Percentiles rank a stretch among this genome's conserved stretches.
These are phyloP conservation scores for Boletus semigastroideus DNA, from an alignment of 1,284 basidiomycete species.

Conservation along the genomic window DNA sequence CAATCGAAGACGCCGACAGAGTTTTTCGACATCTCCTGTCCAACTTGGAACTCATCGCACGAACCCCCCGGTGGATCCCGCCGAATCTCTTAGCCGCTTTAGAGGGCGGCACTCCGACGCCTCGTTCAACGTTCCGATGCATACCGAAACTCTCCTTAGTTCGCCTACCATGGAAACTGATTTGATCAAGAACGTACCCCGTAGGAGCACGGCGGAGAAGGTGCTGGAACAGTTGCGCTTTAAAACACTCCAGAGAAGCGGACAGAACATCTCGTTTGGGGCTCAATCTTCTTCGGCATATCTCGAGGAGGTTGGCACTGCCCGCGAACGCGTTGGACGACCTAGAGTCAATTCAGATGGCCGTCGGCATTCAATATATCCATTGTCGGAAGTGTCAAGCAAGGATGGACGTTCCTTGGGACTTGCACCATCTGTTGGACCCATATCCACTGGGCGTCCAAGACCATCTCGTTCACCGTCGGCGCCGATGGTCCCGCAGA, in stretches of 20 bases:
- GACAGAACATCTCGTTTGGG: constrained; percentile 34
- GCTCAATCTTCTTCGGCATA: constrained; percentile 20
- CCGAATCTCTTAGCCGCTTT: constrained; percentile 26
- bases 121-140: constrained; percentile 27
- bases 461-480: constrained; percentile 48
- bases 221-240: constrained; percentile 56
- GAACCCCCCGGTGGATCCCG: constrained; percentile 23
- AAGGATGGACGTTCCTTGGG: constrained; percentile 25
- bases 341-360: constrained; percentile 32
- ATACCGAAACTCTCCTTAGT: constrained; percentile 28
- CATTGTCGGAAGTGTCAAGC: constrained; percentile 25
- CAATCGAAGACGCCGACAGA: constrained; percentile 44
- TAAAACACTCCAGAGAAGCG: constrained; percentile 45
- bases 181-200: constrained; percentile 14
- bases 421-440: constrained; percentile 23
- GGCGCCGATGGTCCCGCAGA: constrained; percentile 33
- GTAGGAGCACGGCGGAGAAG: constrained; percentile 56
- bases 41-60: constrained; percentile 28
- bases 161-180: constrained; percentile 26
- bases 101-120: constrained; percentile 35
- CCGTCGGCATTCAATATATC: constrained; percentile 27
- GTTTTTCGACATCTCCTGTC: constrained; percentile 35
- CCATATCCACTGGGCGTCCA: constrained; percentile 40
- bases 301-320: constrained; percentile 14
- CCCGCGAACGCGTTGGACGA: constrained; percentile 23